phyloP scores from a whole-genome alignment of 2,329 filamentous ascomycete genomes.

The Massarina eburnea region DNA sequence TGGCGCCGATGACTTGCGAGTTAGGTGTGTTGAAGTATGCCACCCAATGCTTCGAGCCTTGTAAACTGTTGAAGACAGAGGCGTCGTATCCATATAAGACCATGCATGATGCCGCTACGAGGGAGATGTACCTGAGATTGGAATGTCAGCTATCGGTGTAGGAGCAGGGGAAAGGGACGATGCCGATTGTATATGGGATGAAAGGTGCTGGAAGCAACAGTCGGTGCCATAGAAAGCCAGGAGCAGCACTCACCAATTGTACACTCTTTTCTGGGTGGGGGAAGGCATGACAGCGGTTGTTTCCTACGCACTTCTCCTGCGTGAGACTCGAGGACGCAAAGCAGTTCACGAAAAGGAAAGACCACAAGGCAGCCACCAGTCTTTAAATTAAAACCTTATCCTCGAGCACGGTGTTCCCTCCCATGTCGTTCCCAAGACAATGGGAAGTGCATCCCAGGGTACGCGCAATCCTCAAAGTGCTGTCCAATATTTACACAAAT shows the following conservation, averaged over 20 bases:
- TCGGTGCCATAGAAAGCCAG: conserved; percentile 4
- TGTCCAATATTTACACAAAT: conserved; percentile 34
- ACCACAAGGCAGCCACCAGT: conserved; percentile 9
- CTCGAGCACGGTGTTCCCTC: conserved; percentile 16
- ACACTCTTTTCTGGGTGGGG: conserved; percentile 39
- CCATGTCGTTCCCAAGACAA: conserved; percentile 27
- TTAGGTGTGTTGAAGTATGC: conserved; percentile 60
- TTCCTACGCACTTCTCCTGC: background rate
- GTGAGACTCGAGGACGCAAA: conserved; percentile 1
- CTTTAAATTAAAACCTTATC: conserved; percentile 22
- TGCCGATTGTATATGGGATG: no score
- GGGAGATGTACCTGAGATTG: conserved; percentile 62
- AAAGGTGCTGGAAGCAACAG: no score
- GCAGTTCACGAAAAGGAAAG: conserved; percentile 7
- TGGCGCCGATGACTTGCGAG: conserved; percentile 53
- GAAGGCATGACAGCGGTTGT: background rate
- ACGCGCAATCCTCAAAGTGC: background rate
- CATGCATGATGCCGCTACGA: conserved; percentile 73
- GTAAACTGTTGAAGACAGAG: conserved; percentile 72
- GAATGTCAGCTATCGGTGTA: conserved; percentile 6
- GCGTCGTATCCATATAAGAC: conserved; percentile 75
- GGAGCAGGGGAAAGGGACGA: background rate
- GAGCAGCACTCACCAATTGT: conserved; percentile 47
- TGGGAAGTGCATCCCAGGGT: conserved; percentile 8
- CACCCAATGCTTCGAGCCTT: conserved; percentile 68